phyloP scores from a whole-genome alignment of 371 early-diverging fungal genomes.

The Umbelopsis sp. region DNA sequence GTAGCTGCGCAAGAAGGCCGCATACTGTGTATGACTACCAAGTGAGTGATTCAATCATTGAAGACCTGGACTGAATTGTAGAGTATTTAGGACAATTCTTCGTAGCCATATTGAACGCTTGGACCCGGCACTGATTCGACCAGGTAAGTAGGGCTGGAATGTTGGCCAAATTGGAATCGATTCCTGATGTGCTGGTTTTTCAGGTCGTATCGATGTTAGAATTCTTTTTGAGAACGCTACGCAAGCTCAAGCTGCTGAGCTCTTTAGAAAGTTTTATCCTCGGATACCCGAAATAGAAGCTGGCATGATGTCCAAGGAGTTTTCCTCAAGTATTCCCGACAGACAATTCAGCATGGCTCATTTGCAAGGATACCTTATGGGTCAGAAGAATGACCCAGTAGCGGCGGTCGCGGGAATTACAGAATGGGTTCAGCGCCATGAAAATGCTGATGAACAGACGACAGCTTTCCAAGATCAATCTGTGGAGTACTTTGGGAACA shows the following conservation, averaged over 20 bases:
- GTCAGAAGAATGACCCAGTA: slow-evolving; percentile 51
- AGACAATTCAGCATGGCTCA: slow-evolving; percentile 61
- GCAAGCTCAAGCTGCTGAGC: slow-evolving; percentile 65
- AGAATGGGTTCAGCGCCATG: slow-evolving; percentile 43
- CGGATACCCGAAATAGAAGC: slow-evolving; percentile 23
- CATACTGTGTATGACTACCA: slow-evolving; percentile 85
- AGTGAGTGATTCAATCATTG: slow-evolving; percentile 40
- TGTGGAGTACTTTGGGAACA: slow-evolving; percentile 1
- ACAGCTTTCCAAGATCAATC: slow-evolving; percentile 6
- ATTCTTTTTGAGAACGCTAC: slow-evolving; percentile 85
- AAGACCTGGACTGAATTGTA: neutral
- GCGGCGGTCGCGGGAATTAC: slow-evolving; percentile 43
- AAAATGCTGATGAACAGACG: neutral
- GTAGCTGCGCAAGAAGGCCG: slow-evolving; percentile 80
- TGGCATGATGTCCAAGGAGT: slow-evolving; percentile 40
- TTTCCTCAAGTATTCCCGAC: slow-evolving; percentile 59
- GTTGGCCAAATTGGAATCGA: neutral
- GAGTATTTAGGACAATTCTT: slow-evolving; percentile 29
- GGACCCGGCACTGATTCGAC: slow-evolving; percentile 95
- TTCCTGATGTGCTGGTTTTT: neutral
- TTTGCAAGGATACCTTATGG: slow-evolving; percentile 65
- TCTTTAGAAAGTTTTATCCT: slow-evolving; percentile 56
- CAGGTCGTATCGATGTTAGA: slow-evolving; percentile 89
- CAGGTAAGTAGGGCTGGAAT: slow-evolving; percentile 54
- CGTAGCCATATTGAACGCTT: slow-evolving; percentile 90